Base-by-base conservation (phyloP, 441 rosid genomes). In the Mallotus repandus region DNA sequence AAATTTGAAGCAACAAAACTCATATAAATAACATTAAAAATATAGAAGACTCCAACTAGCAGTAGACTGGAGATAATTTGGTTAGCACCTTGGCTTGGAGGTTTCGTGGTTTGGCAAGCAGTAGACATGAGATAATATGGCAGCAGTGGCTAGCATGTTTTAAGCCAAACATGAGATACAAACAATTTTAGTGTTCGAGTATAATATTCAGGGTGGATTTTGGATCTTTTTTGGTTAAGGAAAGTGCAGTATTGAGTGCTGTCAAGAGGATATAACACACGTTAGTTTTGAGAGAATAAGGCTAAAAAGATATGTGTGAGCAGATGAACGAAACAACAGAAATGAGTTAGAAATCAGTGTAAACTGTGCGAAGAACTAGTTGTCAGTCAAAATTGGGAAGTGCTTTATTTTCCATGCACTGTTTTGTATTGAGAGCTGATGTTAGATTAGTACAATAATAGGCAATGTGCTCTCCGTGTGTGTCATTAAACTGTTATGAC, bases 141-240 rank as follows among this genome's bases (percentile, higher is more conserved):
- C n/a, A n/a, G n/a, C n/a, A n/a, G n/a, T n/a, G n/a, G n/a, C n/a
- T 45, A 7, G 49, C 12, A 58, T 14, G 14, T 50, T 67, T 55
- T 79, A 79, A 38, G 7, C 45, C 56, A 64, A 68, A 49, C 49
- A 11, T 48, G 73, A 52, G 55, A 35, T 14, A 9, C 4, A 25
- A 74, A 57, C 32, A 55, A 18, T 63, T 79, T 71, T 58, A 58
- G 60, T 8, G 66, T n/a, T n/a, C 15, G 58, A 63, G 63, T 53
- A 63, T 25, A 29, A 41, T n/a, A n/a, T n/a, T 71, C 63, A 65
- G 56, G 66, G 35, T 63, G 54, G 60, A 45, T 52, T 41, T 57
- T 70, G 66, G 50, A 49, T 15, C 46, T 56, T 32, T 63, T 46
- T 58, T 32, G 21, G 21, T 32, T 13, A 12, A 9, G 63, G 58